Conservation (phyloP, 2,329 filamentous ascomycete genomes). For the Fusarium succisae region DNA sequence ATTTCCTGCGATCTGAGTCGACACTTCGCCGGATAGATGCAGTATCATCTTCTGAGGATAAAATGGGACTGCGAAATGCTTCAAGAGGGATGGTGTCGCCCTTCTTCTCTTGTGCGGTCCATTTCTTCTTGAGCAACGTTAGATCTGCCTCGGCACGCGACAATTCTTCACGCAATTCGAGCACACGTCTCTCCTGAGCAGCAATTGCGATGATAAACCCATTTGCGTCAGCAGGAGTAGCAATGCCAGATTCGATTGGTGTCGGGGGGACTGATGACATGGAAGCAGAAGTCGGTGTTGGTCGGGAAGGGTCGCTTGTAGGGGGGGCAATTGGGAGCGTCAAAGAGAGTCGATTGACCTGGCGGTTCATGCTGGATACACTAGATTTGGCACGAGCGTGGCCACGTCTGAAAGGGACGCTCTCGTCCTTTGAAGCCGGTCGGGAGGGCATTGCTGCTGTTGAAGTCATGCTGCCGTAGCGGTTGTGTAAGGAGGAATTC, state of each 20-base stretch:
- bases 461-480: conserved; percentile 30
- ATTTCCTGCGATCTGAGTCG: conserved; percentile 79
- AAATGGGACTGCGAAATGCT: conserved; percentile 56
- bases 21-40: conserved; percentile 53
- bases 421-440: conserved; percentile 52
- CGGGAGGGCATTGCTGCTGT: conserved; percentile 48
- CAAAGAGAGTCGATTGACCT: conserved; percentile 67
- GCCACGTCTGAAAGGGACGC: conserved; percentile 53
- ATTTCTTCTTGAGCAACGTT: conserved; percentile 81
- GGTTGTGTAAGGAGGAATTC: conserved; percentile 25
- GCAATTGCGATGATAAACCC: conserved; percentile 90
- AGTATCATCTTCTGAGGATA: conserved; percentile 44
- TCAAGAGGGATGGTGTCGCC: conserved; percentile 68
- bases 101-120: conserved; percentile 82
- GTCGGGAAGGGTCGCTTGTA: conserved; percentile 61
- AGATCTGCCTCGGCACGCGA: conserved; percentile 82
- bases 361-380: conserved; percentile 54
- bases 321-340: conserved; percentile 69
- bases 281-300: conserved; percentile 55
- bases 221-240: conserved; percentile 64
- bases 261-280: conserved; percentile 60
- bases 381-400: conserved; percentile 61
- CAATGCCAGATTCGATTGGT: conserved; percentile 55
- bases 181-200: conserved; percentile 86
- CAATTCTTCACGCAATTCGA: conserved; percentile 94